Conservation (phyloP, 441 rosid species). For the Arabidopsis lyrata region DNA sequence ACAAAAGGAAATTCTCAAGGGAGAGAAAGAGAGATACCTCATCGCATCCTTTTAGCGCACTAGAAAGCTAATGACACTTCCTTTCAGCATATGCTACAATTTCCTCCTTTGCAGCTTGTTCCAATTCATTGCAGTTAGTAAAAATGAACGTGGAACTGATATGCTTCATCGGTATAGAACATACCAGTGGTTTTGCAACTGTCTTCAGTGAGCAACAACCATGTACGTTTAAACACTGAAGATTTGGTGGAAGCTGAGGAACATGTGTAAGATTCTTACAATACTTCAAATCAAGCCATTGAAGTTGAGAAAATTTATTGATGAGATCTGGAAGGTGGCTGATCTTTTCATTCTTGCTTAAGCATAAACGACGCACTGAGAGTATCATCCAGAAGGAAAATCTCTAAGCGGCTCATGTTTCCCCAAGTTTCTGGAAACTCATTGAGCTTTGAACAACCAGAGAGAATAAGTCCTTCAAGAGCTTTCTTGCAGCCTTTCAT, state of each 20-base stretch:
- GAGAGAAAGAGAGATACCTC: conserved; percentile 8
- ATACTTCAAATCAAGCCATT: conserved; percentile 26
- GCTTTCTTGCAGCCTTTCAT: conserved; percentile 45
- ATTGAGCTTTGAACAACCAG: conserved; percentile 42
- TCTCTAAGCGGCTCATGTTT: conserved; percentile 19
- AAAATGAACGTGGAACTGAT: conserved; percentile 25
- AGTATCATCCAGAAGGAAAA: conserved; percentile 34
- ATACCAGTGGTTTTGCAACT: not conserved
- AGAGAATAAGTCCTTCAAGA: conserved; percentile 38
- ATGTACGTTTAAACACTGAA: conserved; percentile 2
- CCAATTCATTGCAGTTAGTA: conserved; percentile 24
- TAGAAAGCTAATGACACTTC: conserved; percentile 20
- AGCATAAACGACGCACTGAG: conserved; percentile 16
- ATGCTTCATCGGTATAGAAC: not conserved
- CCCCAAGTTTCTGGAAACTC: conserved; percentile 30
- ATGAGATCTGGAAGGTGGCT: conserved; percentile 10
- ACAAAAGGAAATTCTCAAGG: not conserved
- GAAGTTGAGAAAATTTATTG: not conserved
- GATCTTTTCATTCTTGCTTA: conserved; percentile 32
- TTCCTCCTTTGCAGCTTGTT: conserved; percentile 31
- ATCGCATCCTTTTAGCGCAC: conserved; percentile 18
- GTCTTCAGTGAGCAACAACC: conserved; percentile 26
- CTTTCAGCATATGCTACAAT: conserved; percentile 10
- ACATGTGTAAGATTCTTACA: conserved; percentile 31
- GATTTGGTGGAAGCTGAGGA: conserved; percentile 41